Conservation (phyloP, 768 basidiomycete genomes). For the Multifurca ochricompacta region DNA sequence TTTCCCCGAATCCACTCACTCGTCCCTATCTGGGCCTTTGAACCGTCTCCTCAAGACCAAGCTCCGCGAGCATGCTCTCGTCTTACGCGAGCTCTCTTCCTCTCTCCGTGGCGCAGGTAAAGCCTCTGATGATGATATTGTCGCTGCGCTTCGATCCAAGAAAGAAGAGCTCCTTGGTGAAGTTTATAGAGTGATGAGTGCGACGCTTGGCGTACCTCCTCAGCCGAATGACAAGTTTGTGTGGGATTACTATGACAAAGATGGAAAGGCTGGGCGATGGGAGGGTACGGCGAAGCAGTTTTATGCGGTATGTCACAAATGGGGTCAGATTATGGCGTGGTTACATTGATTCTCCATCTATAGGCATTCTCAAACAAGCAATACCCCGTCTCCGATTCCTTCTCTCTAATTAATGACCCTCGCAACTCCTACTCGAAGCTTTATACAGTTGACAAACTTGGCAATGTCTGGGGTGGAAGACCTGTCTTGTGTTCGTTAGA, state of each 20-base stretch:
- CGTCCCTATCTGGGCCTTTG: slow-evolving; percentile 63
- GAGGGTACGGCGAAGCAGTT: slow-evolving; percentile 76
- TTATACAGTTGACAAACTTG: slow-evolving; percentile 87
- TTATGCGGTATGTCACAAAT: slow-evolving; percentile 37
- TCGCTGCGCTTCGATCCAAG: slow-evolving; percentile 58
- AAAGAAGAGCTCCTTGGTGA: slow-evolving; percentile 82
- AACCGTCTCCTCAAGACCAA: slow-evolving; percentile 80
- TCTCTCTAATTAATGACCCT: slow-evolving; percentile 94
- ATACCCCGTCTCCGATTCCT: slow-evolving; percentile 46
- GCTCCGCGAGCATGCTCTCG: slow-evolving; percentile 85
- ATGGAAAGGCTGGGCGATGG: slow-evolving; percentile 67
- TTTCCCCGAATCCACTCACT: slow-evolving; percentile 80
- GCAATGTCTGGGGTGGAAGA: slow-evolving; percentile 83
- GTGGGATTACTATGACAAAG: slow-evolving; percentile 84
- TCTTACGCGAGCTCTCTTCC: no score
- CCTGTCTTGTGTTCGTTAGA: slow-evolving; percentile 64
- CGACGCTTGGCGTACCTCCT: slow-evolving; percentile 82
- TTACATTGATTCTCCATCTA: slow-evolving; percentile 8
- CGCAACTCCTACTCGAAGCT: slow-evolving; percentile 76
- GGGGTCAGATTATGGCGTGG: slow-evolving; percentile 20
- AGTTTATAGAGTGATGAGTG: slow-evolving; percentile 74
- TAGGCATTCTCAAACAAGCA: slow-evolving; percentile 23
- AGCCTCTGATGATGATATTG: slow-evolving; percentile 39
- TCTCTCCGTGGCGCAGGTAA: slow-evolving; percentile 41
- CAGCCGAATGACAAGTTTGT: slow-evolving; percentile 58